Conservation (phyloP, 345 rosid genomes). For the Crucihimalaya himalaica region DNA sequence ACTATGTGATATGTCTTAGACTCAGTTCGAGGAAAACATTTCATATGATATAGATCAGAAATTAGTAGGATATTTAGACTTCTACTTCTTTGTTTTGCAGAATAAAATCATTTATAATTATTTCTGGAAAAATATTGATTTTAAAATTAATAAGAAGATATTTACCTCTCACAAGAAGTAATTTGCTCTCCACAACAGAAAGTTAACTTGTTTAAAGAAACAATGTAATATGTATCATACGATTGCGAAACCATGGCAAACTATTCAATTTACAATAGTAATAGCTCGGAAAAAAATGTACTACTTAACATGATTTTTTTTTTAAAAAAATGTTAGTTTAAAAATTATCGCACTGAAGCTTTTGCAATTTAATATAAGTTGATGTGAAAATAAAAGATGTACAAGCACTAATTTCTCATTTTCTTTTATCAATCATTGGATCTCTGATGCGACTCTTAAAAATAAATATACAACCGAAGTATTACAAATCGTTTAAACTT, state of each 20-base stretch:
- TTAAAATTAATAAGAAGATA: background rate
- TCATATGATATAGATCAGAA: background rate
- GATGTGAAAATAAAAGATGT: conserved; percentile 2
- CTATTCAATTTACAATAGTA: background rate
- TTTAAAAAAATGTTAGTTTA: background rate
- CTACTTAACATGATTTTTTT: too few species aligned
- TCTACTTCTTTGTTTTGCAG: background rate
- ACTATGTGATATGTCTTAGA: background rate
- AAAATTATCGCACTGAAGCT: background rate
- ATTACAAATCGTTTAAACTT: conserved; percentile 4
- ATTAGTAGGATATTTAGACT: background rate
- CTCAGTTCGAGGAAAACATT: conserved; percentile 15
- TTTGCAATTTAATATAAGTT: background rate
- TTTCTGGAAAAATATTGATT: background rate
- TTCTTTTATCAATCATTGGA: conserved; percentile 25
- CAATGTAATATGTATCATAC: background rate
- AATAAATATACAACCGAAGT: conserved; percentile 8
- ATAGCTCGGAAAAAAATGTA: background rate
- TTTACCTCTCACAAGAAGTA: background rate
- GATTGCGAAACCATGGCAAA: background rate
- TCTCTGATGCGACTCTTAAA: conserved; percentile 25
- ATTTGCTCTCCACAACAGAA: too few species aligned
- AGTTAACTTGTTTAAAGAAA: too few species aligned
- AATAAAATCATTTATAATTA: background rate
- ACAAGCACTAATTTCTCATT: background rate